These are phyloP conservation scores for Hypoxylon rickii DNA, from an alignment of 495 filamentous ascomycete genomes.

Conservation along the genomic window DNA sequence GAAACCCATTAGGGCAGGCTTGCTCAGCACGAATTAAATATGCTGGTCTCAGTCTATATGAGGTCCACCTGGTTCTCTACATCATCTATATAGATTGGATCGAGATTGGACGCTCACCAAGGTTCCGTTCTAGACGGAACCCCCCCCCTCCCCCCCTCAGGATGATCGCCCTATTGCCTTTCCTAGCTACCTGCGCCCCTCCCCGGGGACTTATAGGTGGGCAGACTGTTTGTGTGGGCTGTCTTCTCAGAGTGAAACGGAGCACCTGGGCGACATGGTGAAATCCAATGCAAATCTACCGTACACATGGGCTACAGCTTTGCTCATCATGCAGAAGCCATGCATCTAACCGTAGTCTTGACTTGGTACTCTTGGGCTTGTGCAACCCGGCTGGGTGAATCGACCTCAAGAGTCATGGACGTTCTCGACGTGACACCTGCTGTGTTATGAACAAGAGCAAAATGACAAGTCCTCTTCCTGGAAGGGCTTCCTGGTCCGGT, in stretches of 20 bases:
- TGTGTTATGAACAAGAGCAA: slow-evolving; percentile 26
- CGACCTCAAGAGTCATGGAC: slow-evolving; percentile 27
- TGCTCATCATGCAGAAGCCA: slow-evolving; percentile 32
- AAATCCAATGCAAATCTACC: slow-evolving; percentile 24
- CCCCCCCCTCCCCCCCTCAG: slow-evolving; percentile 5
- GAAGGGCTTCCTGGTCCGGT: slow-evolving; percentile 8
- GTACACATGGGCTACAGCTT: slow-evolving; percentile 35
- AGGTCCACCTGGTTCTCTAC: slow-evolving; percentile 27
- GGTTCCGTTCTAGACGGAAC: slow-evolving; percentile 26
- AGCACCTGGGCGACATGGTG: no score
- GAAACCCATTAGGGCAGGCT: slow-evolving; percentile 4
- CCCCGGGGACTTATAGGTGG: slow-evolving; percentile 13
- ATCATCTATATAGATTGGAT: slow-evolving; percentile 37
- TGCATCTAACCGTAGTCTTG: slow-evolving; percentile 30
- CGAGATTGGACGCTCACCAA: slow-evolving; percentile 31
- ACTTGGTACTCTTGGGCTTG: slow-evolving; percentile 28
- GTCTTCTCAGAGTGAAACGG: slow-evolving; percentile 31
- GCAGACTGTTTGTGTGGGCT: slow-evolving; percentile 25
- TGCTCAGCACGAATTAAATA: slow-evolving; percentile 15
- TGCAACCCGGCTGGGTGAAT: slow-evolving; percentile 29
- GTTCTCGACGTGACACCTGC: slow-evolving; percentile 36
- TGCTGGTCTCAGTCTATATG: slow-evolving; percentile 31
- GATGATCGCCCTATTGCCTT: not conserved
- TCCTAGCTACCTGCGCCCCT: not conserved
- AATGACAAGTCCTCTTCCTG: slow-evolving; percentile 32